Conservation (phyloP, 768 basidiomycete genomes). For the Omphalotus guepiniiformis region DNA sequence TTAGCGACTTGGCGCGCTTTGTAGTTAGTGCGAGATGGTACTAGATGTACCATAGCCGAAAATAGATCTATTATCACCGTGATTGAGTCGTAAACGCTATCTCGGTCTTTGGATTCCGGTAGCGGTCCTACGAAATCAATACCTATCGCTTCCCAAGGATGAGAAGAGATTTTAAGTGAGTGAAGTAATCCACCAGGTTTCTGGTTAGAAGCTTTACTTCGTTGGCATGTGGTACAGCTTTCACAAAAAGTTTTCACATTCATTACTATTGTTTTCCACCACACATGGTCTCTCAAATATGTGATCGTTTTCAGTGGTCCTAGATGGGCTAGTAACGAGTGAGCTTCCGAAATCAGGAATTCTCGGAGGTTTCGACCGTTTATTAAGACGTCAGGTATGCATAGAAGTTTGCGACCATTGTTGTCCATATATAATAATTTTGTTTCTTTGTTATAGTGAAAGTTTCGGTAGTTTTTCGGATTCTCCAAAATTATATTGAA, state of each 20-base stretch:
- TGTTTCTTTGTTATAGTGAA: neutral
- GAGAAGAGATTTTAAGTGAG: slow-evolving; percentile 9
- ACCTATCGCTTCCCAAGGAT: slow-evolving; percentile 19
- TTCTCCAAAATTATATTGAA: neutral
- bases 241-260: no score
- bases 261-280: neutral
- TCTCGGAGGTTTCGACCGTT: neutral
- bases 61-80: slow-evolving; percentile 18
- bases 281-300: neutral
- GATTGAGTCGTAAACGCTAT: slow-evolving; percentile 20
- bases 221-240: no score
- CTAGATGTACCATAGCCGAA: slow-evolving; percentile 15
- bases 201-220: no score
- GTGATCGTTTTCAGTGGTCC: neutral
- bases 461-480: neutral
- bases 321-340: slow-evolving; percentile 6
- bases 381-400: neutral
- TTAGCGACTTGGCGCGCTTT: slow-evolving; percentile 11
- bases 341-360: slow-evolving; percentile 7
- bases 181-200: slow-evolving; percentile 12
- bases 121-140: slow-evolving; percentile 1
- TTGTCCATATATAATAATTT: neutral
- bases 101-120: slow-evolving; percentile 1
- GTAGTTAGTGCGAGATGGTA: slow-evolving; percentile 11
- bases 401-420: neutral